These are phyloP conservation scores for Metschnikowia lunata DNA, from an alignment of 805 yeast species.

Conservation along the genomic window DNA sequence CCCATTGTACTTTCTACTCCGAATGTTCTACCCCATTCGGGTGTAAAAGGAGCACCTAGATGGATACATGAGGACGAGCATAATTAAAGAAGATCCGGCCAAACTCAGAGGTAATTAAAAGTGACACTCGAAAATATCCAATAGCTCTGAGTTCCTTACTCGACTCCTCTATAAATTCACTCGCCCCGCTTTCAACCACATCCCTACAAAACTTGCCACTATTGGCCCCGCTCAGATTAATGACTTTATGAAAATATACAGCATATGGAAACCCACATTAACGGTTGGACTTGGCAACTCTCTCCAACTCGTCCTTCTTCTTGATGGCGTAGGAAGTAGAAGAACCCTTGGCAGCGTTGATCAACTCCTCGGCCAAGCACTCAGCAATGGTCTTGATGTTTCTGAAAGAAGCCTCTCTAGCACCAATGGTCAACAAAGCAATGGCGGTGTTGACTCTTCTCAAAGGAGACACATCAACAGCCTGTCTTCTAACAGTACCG, in stretches of 20 bases:
- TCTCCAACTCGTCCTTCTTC: slow-evolving; percentile 99
- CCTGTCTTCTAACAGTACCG: slow-evolving; percentile 99
- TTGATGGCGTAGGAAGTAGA: slow-evolving; percentile 99
- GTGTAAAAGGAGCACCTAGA: slow-evolving; percentile 1
- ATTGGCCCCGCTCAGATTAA: slow-evolving; percentile 5
- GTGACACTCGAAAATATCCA: too few relatives aligned
- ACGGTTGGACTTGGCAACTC: slow-evolving; percentile 99
- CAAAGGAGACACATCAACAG: slow-evolving; percentile 99
- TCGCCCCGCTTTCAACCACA: too few relatives aligned
- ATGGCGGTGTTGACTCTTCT: slow-evolving; percentile 99
- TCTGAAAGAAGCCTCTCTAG: slow-evolving; percentile 99
- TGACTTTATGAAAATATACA: slow-evolving; percentile 26
- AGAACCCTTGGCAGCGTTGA: slow-evolving; percentile 99
- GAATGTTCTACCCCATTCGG: slow-evolving; percentile 17
- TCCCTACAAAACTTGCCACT: too few relatives aligned
- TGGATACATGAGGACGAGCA: not conserved
- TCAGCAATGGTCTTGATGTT: slow-evolving; percentile 99
- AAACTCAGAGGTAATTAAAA: too few relatives aligned
- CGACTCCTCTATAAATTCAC: too few relatives aligned
- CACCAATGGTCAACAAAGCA: slow-evolving; percentile 97
- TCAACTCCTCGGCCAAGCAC: slow-evolving; percentile 99
- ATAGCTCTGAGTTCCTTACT: too few relatives aligned
- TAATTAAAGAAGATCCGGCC: too few relatives aligned
- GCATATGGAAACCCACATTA: slow-evolving; percentile 41
- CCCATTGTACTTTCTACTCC: slow-evolving; percentile 5